These are phyloP conservation scores for Cryoendolithus antarcticus DNA, from an alignment of 2,329 filamentous ascomycete genomes.

Conservation along the genomic window DNA sequence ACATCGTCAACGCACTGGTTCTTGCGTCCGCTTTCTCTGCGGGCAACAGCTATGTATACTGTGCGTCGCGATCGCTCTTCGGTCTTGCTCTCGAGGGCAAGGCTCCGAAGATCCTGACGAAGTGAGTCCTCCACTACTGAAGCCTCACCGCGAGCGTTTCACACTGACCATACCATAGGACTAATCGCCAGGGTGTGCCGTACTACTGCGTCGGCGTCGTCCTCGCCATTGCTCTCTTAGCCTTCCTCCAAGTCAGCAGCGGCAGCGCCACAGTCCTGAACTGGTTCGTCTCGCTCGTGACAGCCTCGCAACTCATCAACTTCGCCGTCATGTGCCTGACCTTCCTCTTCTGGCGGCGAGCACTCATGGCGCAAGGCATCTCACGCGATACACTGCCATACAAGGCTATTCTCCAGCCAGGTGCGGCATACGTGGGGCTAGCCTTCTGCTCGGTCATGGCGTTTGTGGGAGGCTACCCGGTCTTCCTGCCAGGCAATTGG, in stretches of 20 bases:
- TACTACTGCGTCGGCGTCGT: conserved; percentile 59
- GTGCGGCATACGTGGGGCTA: conserved; percentile 54
- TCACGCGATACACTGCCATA: conserved; percentile 54
- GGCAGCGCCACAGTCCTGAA: conserved; percentile 53
- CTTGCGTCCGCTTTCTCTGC: conserved; percentile 55
- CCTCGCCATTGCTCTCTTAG: conserved; percentile 53
- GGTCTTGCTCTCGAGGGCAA: conserved; percentile 51
- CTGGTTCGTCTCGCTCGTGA: conserved; percentile 61
- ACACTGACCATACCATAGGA: conserved; percentile 33
- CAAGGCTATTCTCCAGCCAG: conserved; percentile 55
- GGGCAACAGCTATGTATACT: conserved; percentile 56
- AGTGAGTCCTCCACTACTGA: background rate
- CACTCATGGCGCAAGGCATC: conserved; percentile 55
- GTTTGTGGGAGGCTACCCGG: conserved; percentile 62
- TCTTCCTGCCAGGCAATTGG: conserved; percentile 60
- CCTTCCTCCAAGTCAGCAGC: conserved; percentile 60
- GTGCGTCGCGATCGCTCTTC: conserved; percentile 54
- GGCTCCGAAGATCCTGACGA: conserved; percentile 25
- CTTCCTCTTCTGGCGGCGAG: conserved; percentile 59
- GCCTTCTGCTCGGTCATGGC: conserved; percentile 48
- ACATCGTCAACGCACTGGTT: conserved; percentile 61
- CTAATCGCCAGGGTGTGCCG: conserved; percentile 56
- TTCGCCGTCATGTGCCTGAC: conserved; percentile 56
- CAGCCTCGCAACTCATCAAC: conserved; percentile 62
- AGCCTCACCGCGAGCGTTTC: background rate